phyloP scores from a whole-genome alignment of 345 rosid species.

The Brassica nigra region DNA sequence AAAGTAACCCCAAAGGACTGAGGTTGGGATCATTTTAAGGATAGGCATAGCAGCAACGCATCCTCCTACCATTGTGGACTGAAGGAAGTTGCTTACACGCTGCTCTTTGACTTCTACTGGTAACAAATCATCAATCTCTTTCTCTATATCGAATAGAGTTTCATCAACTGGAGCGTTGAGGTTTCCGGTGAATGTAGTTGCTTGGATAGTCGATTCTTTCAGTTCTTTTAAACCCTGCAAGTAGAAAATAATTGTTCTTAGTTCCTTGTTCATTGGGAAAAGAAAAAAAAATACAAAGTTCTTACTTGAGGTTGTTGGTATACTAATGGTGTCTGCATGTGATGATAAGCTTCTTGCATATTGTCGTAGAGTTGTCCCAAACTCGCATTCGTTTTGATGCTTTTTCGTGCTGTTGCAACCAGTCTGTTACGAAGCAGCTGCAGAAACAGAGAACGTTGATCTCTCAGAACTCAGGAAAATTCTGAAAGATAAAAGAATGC shows the following conservation, averaged over 20 bases:
- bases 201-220: slow-evolving; percentile 80
- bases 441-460: slow-evolving; percentile 3
- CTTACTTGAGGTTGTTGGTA: slow-evolving; percentile 57
- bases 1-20: slow-evolving; percentile 97
- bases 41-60: slow-evolving; percentile 97
- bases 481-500: neutral
- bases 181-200: slow-evolving; percentile 73
- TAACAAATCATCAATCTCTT: slow-evolving; percentile 81
- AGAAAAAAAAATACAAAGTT: neutral
- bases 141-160: slow-evolving; percentile 82
- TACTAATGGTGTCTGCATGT: slow-evolving; percentile 88
- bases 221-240: slow-evolving; percentile 81
- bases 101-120: slow-evolving; percentile 96
- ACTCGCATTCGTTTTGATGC: slow-evolving; percentile 74
- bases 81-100: slow-evolving; percentile 88
- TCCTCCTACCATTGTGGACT: slow-evolving; percentile 80
- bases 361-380: slow-evolving; percentile 75
- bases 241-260: neutral
- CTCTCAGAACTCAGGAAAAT: slow-evolving; percentile 1
- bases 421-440: slow-evolving; percentile 90
- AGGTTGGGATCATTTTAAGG: slow-evolving; percentile 87
- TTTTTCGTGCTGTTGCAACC: slow-evolving; percentile 62
- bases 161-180: slow-evolving; percentile 83
- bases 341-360: slow-evolving; percentile 80
- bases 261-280: neutral